These are phyloP conservation scores for Aspergillus pseudoterreus DNA, from an alignment of 2,329 filamentous ascomycete genomes.

Conservation along the genomic window DNA sequence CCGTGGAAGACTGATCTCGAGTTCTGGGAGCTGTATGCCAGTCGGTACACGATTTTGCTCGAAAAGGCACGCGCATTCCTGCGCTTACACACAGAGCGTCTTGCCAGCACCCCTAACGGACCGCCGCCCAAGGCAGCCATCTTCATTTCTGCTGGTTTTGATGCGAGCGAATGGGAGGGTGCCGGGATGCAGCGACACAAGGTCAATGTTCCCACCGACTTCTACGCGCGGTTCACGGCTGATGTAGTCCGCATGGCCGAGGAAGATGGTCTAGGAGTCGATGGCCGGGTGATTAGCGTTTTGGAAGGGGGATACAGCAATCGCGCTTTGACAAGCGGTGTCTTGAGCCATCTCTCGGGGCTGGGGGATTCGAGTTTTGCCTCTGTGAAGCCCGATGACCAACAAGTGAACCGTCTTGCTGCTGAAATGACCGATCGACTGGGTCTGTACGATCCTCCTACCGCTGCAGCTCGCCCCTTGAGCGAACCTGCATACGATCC, in stretches of 20 bases:
- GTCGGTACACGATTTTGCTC: constrained; percentile 70
- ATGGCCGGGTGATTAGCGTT: constrained; percentile 86
- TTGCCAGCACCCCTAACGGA: constrained; percentile 55
- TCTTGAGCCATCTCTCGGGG: constrained; percentile 85
- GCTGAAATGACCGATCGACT: constrained; percentile 55
- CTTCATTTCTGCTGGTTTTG: constrained; percentile 93
- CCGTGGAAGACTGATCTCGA: constrained; percentile 77
- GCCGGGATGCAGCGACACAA: constrained; percentile 92
- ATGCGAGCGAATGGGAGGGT: constrained; percentile 93
- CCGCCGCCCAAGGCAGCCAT: constrained; percentile 76
- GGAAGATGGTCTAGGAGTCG: constrained; percentile 71
- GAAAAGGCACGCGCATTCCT: constrained; percentile 78
- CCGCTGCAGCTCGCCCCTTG: constrained; percentile 1
- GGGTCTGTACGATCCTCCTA: constrained; percentile 16
- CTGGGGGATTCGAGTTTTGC: constrained; percentile 50
- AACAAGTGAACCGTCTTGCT: constrained; percentile 43
- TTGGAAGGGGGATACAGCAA: constrained; percentile 96
- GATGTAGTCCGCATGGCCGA: constrained; percentile 80
- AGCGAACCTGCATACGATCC: constrained; percentile 55
- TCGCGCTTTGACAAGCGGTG: constrained; percentile 79
- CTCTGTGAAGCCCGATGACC: constrained; percentile 22
- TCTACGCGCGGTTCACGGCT: constrained; percentile 85
- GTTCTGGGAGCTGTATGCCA: constrained; percentile 86
- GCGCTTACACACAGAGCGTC: constrained; percentile 64
- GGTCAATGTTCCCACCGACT: constrained; percentile 93